Evolutionary conservation across 2,329 filamentous ascomycete genomes (phyloP), one percentile per base, ranked within the genome.

Genomic region (Pseudocercospora ulei): DNA sequence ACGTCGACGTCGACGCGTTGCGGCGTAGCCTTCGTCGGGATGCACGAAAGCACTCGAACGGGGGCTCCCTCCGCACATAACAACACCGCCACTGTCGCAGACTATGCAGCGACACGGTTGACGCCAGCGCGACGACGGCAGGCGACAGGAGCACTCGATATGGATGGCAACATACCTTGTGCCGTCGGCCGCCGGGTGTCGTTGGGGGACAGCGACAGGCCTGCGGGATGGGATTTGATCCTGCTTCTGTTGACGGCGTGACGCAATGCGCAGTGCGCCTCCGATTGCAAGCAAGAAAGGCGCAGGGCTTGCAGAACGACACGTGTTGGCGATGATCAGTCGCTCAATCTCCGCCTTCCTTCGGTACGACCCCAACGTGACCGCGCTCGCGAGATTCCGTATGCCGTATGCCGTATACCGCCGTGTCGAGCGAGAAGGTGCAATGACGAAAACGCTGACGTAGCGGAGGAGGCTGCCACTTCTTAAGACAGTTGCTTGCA

Each of bases 331-430:
- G n/a, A n/a, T n/a, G n/a, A n/a, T n/a, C n/a, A n/a, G n/a, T n/a
- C n/a, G n/a, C n/a, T n/a, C n/a, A n/a, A n/a, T n/a, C n/a, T n/a
- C n/a, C n/a, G n/a, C n/a, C n/a, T n/a, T 33, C 29, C 9, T 33
- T 9, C 22, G 17, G 18, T 33, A 12, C 18, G 9, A 33, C 29
- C 5, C 3, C 16, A 33, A 33, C 29, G 29, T 33, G 29, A 33
- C 29, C 29, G 29, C 29, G 29, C 29, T 20, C 29, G 29, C 29
- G 29, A 36, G 23, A 36, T 17, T 11, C 34, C 13, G 23, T 36
- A 18, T 26, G 14, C 23, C 18, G 22, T n/a, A n/a, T n/a, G 13
- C 34, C 13, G 23, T 36, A 18, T 26, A 19, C 23, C 18, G 22
- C 20, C 17, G 20, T 27, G 34, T 26, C 18, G 34, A 25, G 27